These are phyloP conservation scores for Yamadazyma insecticola DNA, from an alignment of 805 yeast genomes.

Conservation along the genomic window DNA sequence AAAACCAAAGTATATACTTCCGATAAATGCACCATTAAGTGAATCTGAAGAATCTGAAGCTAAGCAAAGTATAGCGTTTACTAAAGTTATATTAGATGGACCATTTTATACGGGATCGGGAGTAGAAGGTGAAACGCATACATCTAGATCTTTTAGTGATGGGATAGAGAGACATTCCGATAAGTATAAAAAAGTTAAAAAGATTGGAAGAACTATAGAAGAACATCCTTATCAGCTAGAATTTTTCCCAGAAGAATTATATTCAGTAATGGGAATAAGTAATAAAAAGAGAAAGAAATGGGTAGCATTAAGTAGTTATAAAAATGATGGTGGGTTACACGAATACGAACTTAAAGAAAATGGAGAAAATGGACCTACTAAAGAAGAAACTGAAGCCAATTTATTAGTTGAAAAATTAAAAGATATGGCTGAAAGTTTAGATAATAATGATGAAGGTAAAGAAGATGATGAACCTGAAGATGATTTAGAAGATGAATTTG, in stretches of 20 bases:
- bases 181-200: constrained; percentile 64
- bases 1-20: constrained; percentile 47
- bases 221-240: constrained; percentile 72
- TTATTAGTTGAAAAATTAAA: constrained; percentile 39
- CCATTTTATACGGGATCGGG: constrained; percentile 62
- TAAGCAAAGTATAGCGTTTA: constrained; percentile 50
- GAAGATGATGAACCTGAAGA: constrained; percentile 43
- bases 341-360: constrained; percentile 23
- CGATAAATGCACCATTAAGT: constrained; percentile 59
- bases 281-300: constrained; percentile 47
- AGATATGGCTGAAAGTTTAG: constrained; percentile 55
- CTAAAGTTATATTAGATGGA: constrained; percentile 54
- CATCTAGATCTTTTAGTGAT: constrained; percentile 34
- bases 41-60: constrained; percentile 49
- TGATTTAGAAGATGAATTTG: constrained; percentile 64
- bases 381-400: constrained; percentile 37
- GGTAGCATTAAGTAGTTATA: constrained; percentile 35
- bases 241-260: constrained; percentile 75
- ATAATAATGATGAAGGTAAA: constrained; percentile 48
- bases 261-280: constrained; percentile 61
- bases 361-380: constrained; percentile 3
- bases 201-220: constrained; percentile 65
- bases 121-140: constrained; percentile 18
- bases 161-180: constrained; percentile 83
- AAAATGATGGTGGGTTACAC: constrained; percentile 34